Evolutionary conservation across 306 rosid genomes (phyloP), one percentile per base, ranked within the genome.

Genomic region (Cucurbita maxima): DNA sequence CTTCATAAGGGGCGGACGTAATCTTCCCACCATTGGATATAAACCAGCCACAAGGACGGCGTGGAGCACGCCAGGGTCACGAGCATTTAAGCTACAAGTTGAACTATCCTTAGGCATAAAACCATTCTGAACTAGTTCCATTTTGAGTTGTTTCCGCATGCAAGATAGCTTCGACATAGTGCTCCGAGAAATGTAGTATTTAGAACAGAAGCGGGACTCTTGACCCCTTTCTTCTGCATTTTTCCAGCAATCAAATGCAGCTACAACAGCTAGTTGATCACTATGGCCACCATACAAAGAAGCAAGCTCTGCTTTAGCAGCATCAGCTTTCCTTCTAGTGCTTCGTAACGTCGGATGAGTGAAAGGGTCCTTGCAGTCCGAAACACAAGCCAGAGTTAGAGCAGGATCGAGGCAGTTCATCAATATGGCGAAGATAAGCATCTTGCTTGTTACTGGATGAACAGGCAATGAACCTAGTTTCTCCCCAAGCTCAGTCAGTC

Each of bases 341-440:
- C 58, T 82, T 37, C 84, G 88, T 52, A 74, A 71, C 97, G 89
- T 83, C 60, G 99, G 95, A 81, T 91, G 83, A 5, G 86, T 81
- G 77, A 94, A 94, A 58, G 99, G 99, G 87, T 91, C 87, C 86
- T 75, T 87, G 82, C 62, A 89, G 83, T 85, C 97, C 56, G 95
- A 79, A 43, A 96, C 97, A 41, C 95, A 87, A 7, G 99, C 99
- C n/a, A 91, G 76, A 58, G 97, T 94, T 83, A 94, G 80, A 48
- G 99, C 99, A 63, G 99, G 99, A 64, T 85, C 96, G 6, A 94
- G 97, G 80, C 99, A 91, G 79, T 94, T 89, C 96, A 89, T 86
- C 87, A 94, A 74, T 82, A 89, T 83, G 58, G 90, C 90, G 63
- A 89, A 89, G 79, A 94, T 86, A 25, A 94, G 95, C 97, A 94